Percentiles rank a stretch among this genome's conserved stretches.
These are phyloP conservation scores for Neofusicoccum sp. DNA, from an alignment of 2,329 filamentous ascomycete genomes.

Conservation along the genomic window DNA sequence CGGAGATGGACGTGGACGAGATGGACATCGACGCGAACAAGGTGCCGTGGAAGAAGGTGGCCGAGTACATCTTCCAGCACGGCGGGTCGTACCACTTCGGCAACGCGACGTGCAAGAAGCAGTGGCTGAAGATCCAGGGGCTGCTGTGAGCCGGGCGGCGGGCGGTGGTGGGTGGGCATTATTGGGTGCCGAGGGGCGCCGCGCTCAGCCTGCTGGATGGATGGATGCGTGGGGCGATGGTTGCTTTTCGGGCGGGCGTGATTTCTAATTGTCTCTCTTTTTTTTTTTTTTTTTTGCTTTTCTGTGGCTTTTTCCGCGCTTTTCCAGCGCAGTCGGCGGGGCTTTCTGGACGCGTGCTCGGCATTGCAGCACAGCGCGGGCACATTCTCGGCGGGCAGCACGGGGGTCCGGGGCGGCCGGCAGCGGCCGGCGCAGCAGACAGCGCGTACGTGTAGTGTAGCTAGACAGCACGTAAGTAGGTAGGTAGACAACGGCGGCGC, in stretches of 20 bases:
- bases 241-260: neutral
- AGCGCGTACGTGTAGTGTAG: no score
- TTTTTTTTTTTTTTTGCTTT: neutral
- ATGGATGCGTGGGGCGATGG: no score
- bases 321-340: constrained; percentile 15
- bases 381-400: neutral
- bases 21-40: constrained; percentile 34
- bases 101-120: constrained; percentile 64
- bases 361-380: constrained; percentile 1
- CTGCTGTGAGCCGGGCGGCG: neutral
- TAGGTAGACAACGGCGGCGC: neutral
- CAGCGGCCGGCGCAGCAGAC: neutral
- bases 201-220: no score
- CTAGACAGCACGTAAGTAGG: no score
- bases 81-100: constrained; percentile 63
- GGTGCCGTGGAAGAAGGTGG: constrained; percentile 62
- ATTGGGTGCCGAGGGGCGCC: neutral
- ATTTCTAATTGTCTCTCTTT: neutral
- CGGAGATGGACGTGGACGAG: neutral
- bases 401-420: neutral
- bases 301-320: neutral
- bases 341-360: neutral
- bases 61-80: constrained; percentile 54
- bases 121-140: constrained; percentile 52
- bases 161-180: neutral